Conservation (phyloP, 768 basidiomycete genomes). For the Trametes cingulata region DNA sequence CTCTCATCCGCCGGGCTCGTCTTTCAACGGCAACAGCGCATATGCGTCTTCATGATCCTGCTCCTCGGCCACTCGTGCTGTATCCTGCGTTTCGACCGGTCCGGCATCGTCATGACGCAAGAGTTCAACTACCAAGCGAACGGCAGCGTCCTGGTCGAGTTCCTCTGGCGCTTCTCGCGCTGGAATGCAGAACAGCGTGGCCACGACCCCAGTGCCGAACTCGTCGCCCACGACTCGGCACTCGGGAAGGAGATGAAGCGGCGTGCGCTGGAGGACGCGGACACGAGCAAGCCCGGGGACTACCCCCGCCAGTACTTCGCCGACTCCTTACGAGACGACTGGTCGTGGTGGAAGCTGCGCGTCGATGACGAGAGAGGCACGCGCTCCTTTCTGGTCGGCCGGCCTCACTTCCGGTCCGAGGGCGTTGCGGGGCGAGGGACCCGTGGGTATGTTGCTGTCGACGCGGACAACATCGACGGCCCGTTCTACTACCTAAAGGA, state of each 20-base stretch:
- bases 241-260: not conserved
- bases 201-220: not conserved
- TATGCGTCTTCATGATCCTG: not conserved
- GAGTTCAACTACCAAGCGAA: conserved; percentile 3
- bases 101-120: not conserved
- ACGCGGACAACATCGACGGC: not conserved
- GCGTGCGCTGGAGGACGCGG: not conserved
- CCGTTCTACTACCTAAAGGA: conserved; percentile 5
- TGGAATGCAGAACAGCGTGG: not conserved
- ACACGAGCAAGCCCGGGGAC: not conserved
- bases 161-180: conserved; percentile 6
- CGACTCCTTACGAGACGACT: not conserved
- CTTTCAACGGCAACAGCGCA: conserved; percentile 1
- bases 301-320: not conserved
- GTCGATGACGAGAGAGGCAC: not conserved
- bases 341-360: not conserved
- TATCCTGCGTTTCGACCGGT: conserved; percentile 7
- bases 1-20: conserved; percentile 1
- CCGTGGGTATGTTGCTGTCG: conserved; percentile 9
- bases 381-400: not conserved
- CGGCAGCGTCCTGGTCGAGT: not conserved
- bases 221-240: not conserved
- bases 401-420: not conserved
- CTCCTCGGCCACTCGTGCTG: not conserved
- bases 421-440: not conserved